phyloP scores from a whole-genome alignment of 345 rosid species.

The Pugionium dolabratum region DNA sequence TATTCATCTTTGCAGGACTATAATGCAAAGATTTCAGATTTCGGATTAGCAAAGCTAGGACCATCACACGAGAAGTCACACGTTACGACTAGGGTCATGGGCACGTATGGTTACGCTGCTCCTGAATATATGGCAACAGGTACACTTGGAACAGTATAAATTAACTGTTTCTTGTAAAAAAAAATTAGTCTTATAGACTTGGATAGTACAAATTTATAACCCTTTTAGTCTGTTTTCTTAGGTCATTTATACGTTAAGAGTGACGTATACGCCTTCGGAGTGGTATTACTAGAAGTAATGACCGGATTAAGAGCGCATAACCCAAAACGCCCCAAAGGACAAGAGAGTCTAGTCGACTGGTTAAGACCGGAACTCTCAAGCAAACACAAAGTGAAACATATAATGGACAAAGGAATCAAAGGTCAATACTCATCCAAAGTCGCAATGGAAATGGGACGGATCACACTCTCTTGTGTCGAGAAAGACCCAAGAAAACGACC shows the following conservation, averaged over 20 bases:
- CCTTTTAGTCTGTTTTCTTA: slow-evolving; percentile 15
- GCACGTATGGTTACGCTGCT: slow-evolving; percentile 57
- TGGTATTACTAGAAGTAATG: slow-evolving; percentile 67
- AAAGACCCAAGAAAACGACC: slow-evolving; percentile 65
- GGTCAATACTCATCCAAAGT: slow-evolving; percentile 51
- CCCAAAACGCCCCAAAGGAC: slow-evolving; percentile 45
- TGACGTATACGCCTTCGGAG: slow-evolving; percentile 80
- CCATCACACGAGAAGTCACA: slow-evolving; percentile 59
- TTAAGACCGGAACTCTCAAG: slow-evolving; percentile 48
- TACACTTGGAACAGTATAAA: slow-evolving; percentile 9
- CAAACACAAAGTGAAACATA: slow-evolving; percentile 48
- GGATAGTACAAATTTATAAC: too few relatives aligned
- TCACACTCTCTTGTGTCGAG: slow-evolving; percentile 51
- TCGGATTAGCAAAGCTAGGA: slow-evolving; percentile 71
- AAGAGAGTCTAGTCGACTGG: slow-evolving; percentile 63
- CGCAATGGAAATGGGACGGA: slow-evolving; percentile 46
- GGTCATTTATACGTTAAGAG: slow-evolving; percentile 83
- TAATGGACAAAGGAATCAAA: slow-evolving; percentile 64
- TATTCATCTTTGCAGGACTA: slow-evolving; percentile 39
- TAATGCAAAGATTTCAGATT: slow-evolving; percentile 67
- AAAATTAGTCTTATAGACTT: neutral
- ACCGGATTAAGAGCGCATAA: slow-evolving; percentile 63
- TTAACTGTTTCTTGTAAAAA: neutral
- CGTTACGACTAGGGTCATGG: slow-evolving; percentile 77
- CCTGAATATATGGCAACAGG: slow-evolving; percentile 76